Evolutionary conservation across 2,329 filamentous ascomycete genomes (phyloP).

Genomic region (Pestalotiopsis sp.): DNA sequence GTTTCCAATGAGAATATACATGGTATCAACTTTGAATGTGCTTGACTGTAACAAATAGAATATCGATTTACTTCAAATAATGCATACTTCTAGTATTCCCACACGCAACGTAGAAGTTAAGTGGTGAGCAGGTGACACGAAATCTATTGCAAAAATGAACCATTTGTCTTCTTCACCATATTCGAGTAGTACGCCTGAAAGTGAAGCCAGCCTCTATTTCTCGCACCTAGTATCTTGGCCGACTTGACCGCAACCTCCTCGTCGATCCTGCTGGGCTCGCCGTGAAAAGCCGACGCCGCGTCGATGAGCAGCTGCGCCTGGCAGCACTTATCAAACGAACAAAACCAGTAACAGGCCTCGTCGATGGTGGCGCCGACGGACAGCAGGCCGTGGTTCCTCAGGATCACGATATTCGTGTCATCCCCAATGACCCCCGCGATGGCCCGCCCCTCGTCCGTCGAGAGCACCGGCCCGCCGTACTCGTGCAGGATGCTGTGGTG

Average conservation of each 20-base stretch:
- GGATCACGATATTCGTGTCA: slow-evolving; percentile 50
- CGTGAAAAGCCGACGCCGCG: neutral
- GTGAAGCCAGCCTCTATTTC: neutral
- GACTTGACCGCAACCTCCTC: neutral
- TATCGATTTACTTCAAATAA: too few relatives aligned
- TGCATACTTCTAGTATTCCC: too few relatives aligned
- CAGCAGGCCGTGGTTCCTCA: slow-evolving; percentile 63
- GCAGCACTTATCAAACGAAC: slow-evolving; percentile 36
- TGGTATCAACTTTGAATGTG: too few relatives aligned
- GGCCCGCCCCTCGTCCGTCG: slow-evolving; percentile 54
- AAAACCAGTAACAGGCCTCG: slow-evolving; percentile 64
- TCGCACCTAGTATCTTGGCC: neutral
- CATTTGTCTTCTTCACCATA: neutral
- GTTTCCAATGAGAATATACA: too few relatives aligned
- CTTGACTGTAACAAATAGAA: too few relatives aligned
- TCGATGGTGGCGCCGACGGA: slow-evolving; percentile 64
- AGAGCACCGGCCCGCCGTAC: slow-evolving; percentile 62
- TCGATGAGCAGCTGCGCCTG: slow-evolving; percentile 37
- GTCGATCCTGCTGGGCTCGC: neutral
- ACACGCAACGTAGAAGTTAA: too few relatives aligned
- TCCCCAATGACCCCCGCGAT: slow-evolving; percentile 57
- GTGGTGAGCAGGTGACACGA: too few relatives aligned
- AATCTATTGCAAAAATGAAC: neutral
- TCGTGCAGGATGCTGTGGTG: slow-evolving; percentile 58
- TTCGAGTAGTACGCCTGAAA: neutral